Percentiles rank a stretch among this genome's conserved stretches.
These are phyloP conservation scores for Stachybotrys elegans DNA, from an alignment of 2,329 filamentous ascomycete genomes.

Conservation along the genomic window DNA sequence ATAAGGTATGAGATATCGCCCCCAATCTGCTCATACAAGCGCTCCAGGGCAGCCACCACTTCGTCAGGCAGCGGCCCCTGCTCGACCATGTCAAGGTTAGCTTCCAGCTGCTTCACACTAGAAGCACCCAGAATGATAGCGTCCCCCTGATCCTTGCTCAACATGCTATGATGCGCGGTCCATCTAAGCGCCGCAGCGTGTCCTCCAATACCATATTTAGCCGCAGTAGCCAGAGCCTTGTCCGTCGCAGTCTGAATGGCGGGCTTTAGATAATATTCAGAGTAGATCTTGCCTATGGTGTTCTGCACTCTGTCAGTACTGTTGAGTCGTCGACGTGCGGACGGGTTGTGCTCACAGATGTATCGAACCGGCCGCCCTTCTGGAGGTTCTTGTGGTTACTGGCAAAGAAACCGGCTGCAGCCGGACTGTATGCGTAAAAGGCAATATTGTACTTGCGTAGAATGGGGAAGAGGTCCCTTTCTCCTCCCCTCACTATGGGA, in stretches of 20 bases:
- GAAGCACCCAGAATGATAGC: constrained; percentile 29
- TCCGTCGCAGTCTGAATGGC: constrained; percentile 20
- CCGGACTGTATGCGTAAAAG: no score
- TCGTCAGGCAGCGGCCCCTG: constrained; percentile 34
- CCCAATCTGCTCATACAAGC: constrained; percentile 11
- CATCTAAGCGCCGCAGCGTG: constrained; percentile 37
- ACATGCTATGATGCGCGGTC: constrained; percentile 29
- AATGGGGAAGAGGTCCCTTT: no score
- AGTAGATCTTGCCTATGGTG: constrained; percentile 20
- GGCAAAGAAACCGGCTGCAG: no score
- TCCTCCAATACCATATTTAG: constrained; percentile 28
- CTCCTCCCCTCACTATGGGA: no score
- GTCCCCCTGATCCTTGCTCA: constrained; percentile 26
- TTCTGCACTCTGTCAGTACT: no score
- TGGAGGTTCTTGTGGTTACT: no score
- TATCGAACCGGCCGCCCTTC: no score
- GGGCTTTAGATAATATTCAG: constrained; percentile 19
- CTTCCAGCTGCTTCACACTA: constrained; percentile 27
- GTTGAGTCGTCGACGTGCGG: no score
- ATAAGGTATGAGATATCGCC: constrained; percentile 12
- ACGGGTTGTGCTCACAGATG: no score
- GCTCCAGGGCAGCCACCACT: constrained; percentile 19
- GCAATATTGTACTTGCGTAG: no score
- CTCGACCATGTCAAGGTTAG: constrained; percentile 28
- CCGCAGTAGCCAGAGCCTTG: constrained; percentile 17